Evolutionary conservation across 305 asterid genomes (phyloP).

Genomic region (Rubia peregrina): DNA sequence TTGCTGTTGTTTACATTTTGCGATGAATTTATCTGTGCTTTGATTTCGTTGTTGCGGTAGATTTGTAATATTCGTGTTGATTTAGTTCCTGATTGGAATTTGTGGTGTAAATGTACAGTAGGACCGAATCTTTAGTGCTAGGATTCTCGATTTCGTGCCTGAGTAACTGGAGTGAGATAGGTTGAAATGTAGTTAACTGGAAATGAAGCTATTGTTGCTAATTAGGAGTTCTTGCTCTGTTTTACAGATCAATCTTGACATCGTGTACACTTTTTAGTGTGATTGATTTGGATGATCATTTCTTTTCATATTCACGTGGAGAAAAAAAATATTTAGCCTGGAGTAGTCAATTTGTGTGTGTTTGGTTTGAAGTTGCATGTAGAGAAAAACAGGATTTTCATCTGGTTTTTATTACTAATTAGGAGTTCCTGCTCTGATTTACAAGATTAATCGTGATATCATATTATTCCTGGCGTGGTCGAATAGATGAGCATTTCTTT

Average conservation of each 20-base stretch:
- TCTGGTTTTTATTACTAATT: too few relatives aligned
- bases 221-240: background rate
- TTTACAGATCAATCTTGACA: background rate
- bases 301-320: background rate
- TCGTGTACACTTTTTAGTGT: background rate
- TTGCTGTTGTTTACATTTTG: background rate
- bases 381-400: background rate
- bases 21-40: background rate
- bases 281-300: background rate
- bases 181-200: background rate
- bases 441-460: background rate
- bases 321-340: background rate
- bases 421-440: background rate
- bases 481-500: background rate
- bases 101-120: too few relatives aligned
- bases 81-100: background rate
- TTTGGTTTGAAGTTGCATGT: background rate
- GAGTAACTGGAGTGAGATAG: background rate
- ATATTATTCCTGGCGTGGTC: background rate
- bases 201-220: background rate
- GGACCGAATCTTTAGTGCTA: background rate
- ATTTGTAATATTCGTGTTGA: background rate
- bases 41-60: background rate
- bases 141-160: background rate
- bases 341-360: background rate